Base-by-base conservation (phyloP, 106 monocot species). In the Xerophyta viscosa region DNA sequence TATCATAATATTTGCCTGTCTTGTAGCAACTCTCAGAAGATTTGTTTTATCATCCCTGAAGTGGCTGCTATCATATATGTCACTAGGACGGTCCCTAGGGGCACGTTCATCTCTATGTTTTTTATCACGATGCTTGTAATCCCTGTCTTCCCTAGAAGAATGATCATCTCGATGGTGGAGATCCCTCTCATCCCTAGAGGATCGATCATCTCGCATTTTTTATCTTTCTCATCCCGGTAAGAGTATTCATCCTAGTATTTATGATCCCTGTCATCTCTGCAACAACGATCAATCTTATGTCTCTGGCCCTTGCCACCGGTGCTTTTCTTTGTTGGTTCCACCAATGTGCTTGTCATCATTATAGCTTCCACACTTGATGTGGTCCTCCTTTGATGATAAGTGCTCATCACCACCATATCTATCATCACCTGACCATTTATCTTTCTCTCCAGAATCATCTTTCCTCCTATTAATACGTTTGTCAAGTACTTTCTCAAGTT, bases 251-350 rank as follows among this genome's bases (percentile, higher is more conserved):
- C 85, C 33, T 54, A 37, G n/a, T 29, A 25, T 46, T 46, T 60
- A 4, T 17, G 43, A 44, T 44, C 43, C 43, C 43, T 44, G 17
- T 44, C 43, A 44, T 44, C 43, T 17, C 46, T 46, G 7, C 8
- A 64, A 20, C 62, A 57, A 15, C 56, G 56, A 6, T 61, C 77
- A 62, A 76, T 72, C 25, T 44, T 54, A 27, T 54, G 52, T 48
- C 69, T 75, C 48, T 77, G 69, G 65, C 77, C 80, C 60, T 62
- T 80, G 31, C 76, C 80, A 73, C 61, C 56, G 61, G 55, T 71
- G 54, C 47, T 77, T 77, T 28, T 73, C 81, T 52, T 56, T 70
- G 31, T 72, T 59, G 46, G 65, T 71, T 29, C 57, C 68, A 51
- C 64, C 74, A 57, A 65, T 74, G 41, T 66, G 41, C 22, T 50